Evolutionary conservation across 2,329 filamentous ascomycete genomes (phyloP).

Genomic region (Penicillium sp.): DNA sequence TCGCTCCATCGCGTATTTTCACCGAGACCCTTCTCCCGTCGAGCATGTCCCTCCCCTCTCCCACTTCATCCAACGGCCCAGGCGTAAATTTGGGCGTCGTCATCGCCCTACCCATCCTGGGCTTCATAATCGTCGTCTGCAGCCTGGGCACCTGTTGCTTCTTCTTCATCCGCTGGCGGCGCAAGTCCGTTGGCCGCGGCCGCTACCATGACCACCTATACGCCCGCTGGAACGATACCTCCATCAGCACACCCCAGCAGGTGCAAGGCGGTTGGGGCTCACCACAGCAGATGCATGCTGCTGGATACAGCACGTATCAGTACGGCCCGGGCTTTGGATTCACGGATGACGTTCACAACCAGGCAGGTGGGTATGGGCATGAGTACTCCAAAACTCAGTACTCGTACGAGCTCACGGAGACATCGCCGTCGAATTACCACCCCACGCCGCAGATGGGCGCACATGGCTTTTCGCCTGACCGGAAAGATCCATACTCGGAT

Average conservation of each 20-base stretch:
- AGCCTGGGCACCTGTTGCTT: conserved; percentile 40
- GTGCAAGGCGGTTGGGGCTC: conserved; percentile 29
- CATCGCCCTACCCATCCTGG: conserved; percentile 47
- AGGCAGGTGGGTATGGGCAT: conserved; percentile 22
- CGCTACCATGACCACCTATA: conserved; percentile 34
- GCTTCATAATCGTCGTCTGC: conserved; percentile 41
- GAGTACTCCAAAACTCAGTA: conserved; percentile 11
- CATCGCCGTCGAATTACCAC: background rate
- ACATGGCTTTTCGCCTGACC: background rate
- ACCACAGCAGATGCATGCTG: conserved; percentile 18
- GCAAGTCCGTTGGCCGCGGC: conserved; percentile 34
- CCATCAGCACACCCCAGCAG: conserved; percentile 29
- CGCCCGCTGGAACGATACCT: conserved; percentile 38
- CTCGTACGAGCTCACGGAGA: conserved; percentile 13
- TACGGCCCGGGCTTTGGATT: conserved; percentile 27
- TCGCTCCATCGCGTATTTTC: conserved; percentile 45
- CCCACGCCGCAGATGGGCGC: background rate
- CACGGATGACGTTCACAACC: conserved; percentile 31
- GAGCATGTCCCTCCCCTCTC: conserved; percentile 24
- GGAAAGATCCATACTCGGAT: background rate
- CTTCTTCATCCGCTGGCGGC: conserved; percentile 46
- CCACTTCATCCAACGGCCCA: conserved; percentile 12
- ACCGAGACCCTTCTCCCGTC: conserved; percentile 41
- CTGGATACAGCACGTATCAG: conserved; percentile 17
- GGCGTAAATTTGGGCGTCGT: conserved; percentile 40